phyloP scores from a whole-genome alignment of 2,329 filamentous ascomycete genomes.

The Fusarium algeriense region DNA sequence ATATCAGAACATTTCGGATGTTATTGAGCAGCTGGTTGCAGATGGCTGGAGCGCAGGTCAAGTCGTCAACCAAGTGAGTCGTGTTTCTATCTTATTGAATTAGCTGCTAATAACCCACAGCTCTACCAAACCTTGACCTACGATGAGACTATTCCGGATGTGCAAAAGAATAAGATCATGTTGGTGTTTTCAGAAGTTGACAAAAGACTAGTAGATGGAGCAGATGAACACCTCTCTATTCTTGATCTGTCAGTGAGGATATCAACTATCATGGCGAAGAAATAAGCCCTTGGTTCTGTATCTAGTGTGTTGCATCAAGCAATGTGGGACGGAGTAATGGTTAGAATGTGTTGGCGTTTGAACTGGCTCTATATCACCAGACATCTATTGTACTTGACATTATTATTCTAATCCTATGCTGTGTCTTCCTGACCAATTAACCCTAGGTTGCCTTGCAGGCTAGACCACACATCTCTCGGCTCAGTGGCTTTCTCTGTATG shows the following conservation, averaged over 20 bases:
- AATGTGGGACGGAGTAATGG: slow-evolving; percentile 42
- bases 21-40: slow-evolving; percentile 90
- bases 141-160: slow-evolving; percentile 85
- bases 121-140: slow-evolving; percentile 86
- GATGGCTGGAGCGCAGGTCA: slow-evolving; percentile 98
- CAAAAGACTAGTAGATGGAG: slow-evolving; percentile 92
- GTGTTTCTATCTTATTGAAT: background rate
- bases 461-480: slow-evolving; percentile 62
- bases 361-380: slow-evolving; percentile 37
- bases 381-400: slow-evolving; percentile 28
- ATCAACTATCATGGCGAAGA: slow-evolving; percentile 74
- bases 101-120: slow-evolving; percentile 54
- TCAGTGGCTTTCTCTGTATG: slow-evolving; percentile 43
- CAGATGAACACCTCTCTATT: slow-evolving; percentile 93
- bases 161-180: slow-evolving; percentile 91
- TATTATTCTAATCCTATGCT: slow-evolving; percentile 30
- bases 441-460: slow-evolving; percentile 66
- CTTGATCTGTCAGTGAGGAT: slow-evolving; percentile 87
- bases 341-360: slow-evolving; percentile 43
- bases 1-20: slow-evolving; percentile 80
- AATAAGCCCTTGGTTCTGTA: slow-evolving; percentile 38
- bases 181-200: slow-evolving; percentile 93
- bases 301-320: slow-evolving; percentile 15
- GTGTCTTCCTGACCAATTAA: slow-evolving; percentile 58
- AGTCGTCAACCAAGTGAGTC: slow-evolving; percentile 79